Evolutionary conservation across 1,284 basidiomycete species (phyloP).

Genomic region (Exobasidium rhododendri): DNA sequence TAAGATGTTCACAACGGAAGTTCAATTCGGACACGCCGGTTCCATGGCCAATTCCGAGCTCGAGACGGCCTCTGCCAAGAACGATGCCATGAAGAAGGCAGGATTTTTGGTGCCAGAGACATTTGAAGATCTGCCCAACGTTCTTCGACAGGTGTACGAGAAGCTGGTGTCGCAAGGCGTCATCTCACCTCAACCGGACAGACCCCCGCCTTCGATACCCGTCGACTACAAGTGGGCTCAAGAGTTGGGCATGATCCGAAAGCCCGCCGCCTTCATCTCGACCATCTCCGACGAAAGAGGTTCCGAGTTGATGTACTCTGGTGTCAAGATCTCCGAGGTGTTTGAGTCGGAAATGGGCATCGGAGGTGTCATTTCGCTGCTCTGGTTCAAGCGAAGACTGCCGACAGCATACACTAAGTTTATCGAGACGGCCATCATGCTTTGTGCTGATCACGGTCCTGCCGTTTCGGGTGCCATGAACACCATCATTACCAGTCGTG

Average conservation of each 20-base stretch:
- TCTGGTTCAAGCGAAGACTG: slow-evolving; percentile 93
- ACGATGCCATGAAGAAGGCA: slow-evolving; percentile 86
- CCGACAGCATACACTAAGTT: slow-evolving; percentile 58
- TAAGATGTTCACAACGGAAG: slow-evolving; percentile 99
- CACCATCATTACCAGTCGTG: slow-evolving; percentile 97
- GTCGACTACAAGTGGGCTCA: slow-evolving; percentile 99
- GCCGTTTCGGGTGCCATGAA: slow-evolving; percentile 85
- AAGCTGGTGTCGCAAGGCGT: slow-evolving; percentile 70
- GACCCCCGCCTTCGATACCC: slow-evolving; percentile 89
- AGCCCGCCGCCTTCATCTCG: slow-evolving; percentile 98
- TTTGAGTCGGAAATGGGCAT: slow-evolving; percentile 66
- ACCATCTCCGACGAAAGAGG: slow-evolving; percentile 99
- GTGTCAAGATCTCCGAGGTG: slow-evolving; percentile 97
- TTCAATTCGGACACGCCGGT: slow-evolving; percentile 98
- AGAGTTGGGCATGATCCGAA: slow-evolving; percentile 95
- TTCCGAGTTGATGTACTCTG: slow-evolving; percentile 95
- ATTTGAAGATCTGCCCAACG: slow-evolving; percentile 88
- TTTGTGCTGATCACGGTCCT: slow-evolving; percentile 88
- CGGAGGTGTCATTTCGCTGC: slow-evolving; percentile 89
- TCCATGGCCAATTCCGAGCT: slow-evolving; percentile 95
- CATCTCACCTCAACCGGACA: slow-evolving; percentile 73
- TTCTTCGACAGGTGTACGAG: slow-evolving; percentile 81
- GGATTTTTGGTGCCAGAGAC: slow-evolving; percentile 97
- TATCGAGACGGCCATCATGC: slow-evolving; percentile 99
- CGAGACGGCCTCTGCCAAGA: slow-evolving; percentile 98